Percentiles rank a stretch among this genome's conserved stretches.
These are phyloP conservation scores for Phialemonium atrogriseum DNA, from an alignment of 2,329 filamentous ascomycete genomes.

Conservation along the genomic window DNA sequence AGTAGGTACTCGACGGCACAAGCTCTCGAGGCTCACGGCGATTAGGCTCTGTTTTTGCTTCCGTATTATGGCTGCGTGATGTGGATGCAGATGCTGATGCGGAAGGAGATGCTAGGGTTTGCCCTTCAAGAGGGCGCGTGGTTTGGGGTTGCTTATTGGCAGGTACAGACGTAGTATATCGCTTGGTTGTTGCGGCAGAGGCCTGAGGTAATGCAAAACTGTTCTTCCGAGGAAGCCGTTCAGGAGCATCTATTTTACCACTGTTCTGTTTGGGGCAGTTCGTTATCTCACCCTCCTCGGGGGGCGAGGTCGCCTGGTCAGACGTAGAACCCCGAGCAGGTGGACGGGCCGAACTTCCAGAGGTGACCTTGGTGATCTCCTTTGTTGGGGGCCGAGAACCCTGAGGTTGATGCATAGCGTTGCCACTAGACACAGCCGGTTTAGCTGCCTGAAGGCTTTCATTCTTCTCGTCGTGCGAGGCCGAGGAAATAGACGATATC, in stretches of 20 bases:
- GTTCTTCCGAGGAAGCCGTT: not conserved
- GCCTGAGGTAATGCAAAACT: not conserved
- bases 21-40: not conserved
- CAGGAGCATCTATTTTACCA: not conserved
- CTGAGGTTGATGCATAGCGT: too few species aligned
- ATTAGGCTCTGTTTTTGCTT: not conserved
- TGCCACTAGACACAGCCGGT: too few species aligned
- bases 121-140: not conserved
- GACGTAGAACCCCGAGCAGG: too few species aligned
- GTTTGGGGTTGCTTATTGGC: not conserved
- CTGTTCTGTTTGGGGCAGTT: not conserved
- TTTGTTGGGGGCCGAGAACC: too few species aligned
- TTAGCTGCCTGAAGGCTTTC: not conserved
- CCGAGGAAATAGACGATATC: slow-evolving; percentile 10
- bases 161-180: too few species aligned
- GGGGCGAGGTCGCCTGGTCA: not conserved
- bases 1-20: too few species aligned
- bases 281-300: not conserved
- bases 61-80: too few species aligned
- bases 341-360: too few species aligned
- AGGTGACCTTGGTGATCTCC: too few species aligned
- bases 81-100: too few species aligned
- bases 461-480: not conserved
- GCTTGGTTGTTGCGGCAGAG: not conserved
- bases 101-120: too few species aligned